Conservation (phyloP, 257 asterid genomes). For the Solanum sejunctum region DNA sequence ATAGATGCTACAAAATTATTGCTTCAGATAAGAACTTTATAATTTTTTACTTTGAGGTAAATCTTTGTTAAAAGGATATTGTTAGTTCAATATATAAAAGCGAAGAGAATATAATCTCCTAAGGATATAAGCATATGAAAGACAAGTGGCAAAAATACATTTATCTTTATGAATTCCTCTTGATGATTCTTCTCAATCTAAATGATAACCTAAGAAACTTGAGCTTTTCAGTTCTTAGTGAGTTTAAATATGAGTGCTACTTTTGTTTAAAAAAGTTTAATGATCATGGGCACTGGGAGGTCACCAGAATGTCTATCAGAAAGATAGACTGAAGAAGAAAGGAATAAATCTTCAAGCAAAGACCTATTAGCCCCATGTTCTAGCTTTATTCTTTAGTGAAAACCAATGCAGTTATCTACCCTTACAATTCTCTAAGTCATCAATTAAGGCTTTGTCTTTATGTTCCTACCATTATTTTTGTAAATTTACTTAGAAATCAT, state of each 20-base stretch:
- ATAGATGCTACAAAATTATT: neutral
- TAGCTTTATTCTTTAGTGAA: neutral
- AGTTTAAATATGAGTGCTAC: neutral
- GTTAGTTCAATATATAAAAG: no score
- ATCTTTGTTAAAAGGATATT: no score
- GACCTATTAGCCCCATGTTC: neutral
- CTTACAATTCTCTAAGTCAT: neutral
- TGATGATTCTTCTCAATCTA: neutral
- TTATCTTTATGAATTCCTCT: neutral
- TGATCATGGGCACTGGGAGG: neutral
- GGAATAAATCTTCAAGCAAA: neutral
- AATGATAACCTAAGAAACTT: neutral
- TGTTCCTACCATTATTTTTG: neutral
- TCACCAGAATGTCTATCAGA: constrained; percentile 1
- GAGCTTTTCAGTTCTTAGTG: neutral
- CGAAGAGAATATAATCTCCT: no score
- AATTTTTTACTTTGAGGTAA: no score
- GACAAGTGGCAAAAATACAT: no score
- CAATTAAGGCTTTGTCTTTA: neutral
- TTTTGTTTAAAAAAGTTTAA: neutral
- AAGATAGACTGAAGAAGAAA: constrained; percentile 5
- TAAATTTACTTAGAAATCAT: neutral
- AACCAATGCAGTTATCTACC: neutral
- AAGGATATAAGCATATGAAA: no score
- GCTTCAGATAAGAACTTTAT: neutral